Evolutionary conservation across 2,329 filamentous ascomycete species (phyloP), one percentile per base, ranked within the genome.

Genomic region (Pseudogymnoascus sp.): DNA sequence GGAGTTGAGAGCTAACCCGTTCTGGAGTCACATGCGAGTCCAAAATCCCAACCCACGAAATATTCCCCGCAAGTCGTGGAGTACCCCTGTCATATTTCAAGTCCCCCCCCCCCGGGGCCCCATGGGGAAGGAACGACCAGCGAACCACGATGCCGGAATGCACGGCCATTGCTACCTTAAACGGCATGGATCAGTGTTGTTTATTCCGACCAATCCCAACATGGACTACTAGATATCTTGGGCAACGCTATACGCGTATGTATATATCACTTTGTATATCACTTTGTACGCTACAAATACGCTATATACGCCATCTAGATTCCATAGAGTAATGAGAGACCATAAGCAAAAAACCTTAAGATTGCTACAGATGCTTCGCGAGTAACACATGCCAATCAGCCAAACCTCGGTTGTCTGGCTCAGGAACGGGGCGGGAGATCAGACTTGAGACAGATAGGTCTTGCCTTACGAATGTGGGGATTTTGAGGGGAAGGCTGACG

Each of bases 401-500:
- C 11, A 22, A 55, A 35, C 49, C 49, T 55, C 49, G 49, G 49
- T 35, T 55, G 2, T 35, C n/a, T 11, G 16, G 49, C 28, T 55
- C 49, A 55, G 49, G 49, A 55, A 55, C 49, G 49, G 28, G 49
- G 49, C 49, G 49, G 49, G 16, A 55, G 49, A 55, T 55, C 49
- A 9, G 28, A 55, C 12, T 3, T 25, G 7, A 45, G 7, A 52
- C 14, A 6, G 5, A 33, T 33, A 55, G 49, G 25, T 5, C 45
- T 52, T 28, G 23, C 14, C 42, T n/a, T 49, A 28, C 11, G 42
- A 49, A 25, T 28, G 23, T 9, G 25, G 49, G 28, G 49, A 33
- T 9, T n/a, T 9, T 55, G 25, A 19, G 45, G 41, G 4, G 45
- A 55, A 33, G 49, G 49, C 49, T 55, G 49, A 16, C 11, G 28